Conservation (phyloP, 1,284 basidiomycete genomes). For the Microbotryomycetes sp. region DNA sequence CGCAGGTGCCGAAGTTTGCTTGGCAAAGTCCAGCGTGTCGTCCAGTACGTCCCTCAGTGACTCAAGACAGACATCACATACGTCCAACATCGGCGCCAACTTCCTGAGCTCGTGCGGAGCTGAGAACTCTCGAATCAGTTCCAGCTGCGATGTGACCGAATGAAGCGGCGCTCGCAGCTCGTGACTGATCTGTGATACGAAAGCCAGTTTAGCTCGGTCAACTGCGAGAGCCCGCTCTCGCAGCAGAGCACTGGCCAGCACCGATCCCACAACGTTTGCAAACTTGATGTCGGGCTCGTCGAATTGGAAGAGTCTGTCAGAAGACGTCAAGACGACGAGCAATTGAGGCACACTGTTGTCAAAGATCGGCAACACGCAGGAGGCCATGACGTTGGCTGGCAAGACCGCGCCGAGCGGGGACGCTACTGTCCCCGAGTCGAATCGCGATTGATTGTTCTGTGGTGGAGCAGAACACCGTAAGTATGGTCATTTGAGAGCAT, state of each 20-base stretch:
- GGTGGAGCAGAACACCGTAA: background rate
- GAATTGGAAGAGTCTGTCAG: conserved; percentile 11
- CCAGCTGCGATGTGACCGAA: conserved; percentile 36
- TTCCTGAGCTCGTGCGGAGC: conserved; percentile 13
- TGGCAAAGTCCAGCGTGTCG: conserved; percentile 20
- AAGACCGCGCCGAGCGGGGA: conserved; percentile 2
- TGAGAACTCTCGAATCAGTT: conserved; percentile 33
- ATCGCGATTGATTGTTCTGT: conserved; percentile 6
- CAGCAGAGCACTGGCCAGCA: conserved; percentile 31
- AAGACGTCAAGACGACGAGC: conserved; percentile 31
- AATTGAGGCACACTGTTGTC: conserved; percentile 31
- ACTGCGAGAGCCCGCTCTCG: conserved; percentile 34
- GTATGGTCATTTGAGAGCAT: background rate
- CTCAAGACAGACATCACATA: conserved; percentile 13
- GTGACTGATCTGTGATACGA: conserved; percentile 40
- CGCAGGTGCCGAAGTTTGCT: conserved; percentile 5
- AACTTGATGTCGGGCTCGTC: conserved; percentile 25
- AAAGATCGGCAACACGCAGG: conserved; percentile 33
- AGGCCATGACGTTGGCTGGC: background rate
- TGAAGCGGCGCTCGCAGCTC: conserved; percentile 41
- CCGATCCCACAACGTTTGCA: conserved; percentile 32
- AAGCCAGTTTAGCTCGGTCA: conserved; percentile 39
- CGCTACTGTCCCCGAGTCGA: conserved; percentile 3
- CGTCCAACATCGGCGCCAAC: conserved; percentile 16
- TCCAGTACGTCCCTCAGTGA: conserved; percentile 23